Percentiles rank a stretch among this genome's conserved stretches.
Evolutionary conservation across 129 eudicot genomes (phyloP).

Genomic region (Saussurea involucrata): DNA sequence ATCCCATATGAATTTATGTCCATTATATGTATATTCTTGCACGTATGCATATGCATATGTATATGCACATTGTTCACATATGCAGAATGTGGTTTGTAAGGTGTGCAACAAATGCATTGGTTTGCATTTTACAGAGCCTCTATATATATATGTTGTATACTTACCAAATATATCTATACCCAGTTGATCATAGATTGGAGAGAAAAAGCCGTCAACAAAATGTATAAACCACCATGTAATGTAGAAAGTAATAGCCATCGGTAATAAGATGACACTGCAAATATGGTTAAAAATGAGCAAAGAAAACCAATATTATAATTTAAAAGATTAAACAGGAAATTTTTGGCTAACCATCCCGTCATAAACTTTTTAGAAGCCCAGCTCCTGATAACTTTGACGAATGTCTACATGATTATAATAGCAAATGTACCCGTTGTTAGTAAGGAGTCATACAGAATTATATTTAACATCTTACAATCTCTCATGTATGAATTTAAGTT

Average conservation of each 20-base stretch:
- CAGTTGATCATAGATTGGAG: constrained; percentile 82
- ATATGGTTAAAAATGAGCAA: constrained; percentile 3
- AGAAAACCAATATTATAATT: background rate
- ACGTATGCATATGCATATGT: too few species aligned
- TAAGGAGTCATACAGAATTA: background rate
- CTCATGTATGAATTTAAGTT: background rate
- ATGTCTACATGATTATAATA: constrained; percentile 48
- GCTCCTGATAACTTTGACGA: constrained; percentile 79
- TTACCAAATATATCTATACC: constrained; percentile 79
- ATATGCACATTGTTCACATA: too few species aligned
- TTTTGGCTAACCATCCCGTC: constrained; percentile 86
- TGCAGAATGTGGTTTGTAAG: too few species aligned
- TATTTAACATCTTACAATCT: background rate
- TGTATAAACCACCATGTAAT: constrained; percentile 91
- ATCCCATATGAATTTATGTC: too few species aligned
- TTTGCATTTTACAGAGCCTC: too few species aligned
- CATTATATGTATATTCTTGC: too few species aligned
- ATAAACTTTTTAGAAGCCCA: constrained; percentile 97
- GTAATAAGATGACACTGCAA: constrained; percentile 78
- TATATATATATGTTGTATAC: background rate
- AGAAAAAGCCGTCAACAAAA: constrained; percentile 87
- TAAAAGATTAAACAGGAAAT: background rate
- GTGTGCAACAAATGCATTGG: too few species aligned
- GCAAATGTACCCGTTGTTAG: background rate
- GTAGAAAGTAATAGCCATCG: constrained; percentile 80